A percentile compares a stretch with the other conserved stretches of the same genome.
These are phyloP conservation scores for Termitomyces sp. DNA, from an alignment of 768 basidiomycete species.

Conservation along the genomic window DNA sequence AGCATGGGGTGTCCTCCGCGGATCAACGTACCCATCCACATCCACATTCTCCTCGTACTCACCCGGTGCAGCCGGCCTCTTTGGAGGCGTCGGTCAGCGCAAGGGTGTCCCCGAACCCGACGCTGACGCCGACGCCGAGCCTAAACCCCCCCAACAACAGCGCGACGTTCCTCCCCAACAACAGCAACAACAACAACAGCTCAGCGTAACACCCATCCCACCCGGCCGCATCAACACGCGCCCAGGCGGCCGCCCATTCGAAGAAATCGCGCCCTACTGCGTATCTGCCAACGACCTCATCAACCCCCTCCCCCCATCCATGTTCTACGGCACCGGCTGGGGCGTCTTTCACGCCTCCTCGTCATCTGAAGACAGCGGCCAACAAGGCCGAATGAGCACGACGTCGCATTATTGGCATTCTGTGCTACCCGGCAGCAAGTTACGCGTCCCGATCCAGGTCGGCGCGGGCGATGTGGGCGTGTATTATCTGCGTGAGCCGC, in stretches of 20 bases:
- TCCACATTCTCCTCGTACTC: no score
- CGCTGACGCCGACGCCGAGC: slow-evolving; percentile 27
- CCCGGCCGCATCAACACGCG: slow-evolving; percentile 66
- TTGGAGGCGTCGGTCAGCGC: slow-evolving; percentile 82
- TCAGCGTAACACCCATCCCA: slow-evolving; percentile 56
- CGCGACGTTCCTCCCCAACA: no score
- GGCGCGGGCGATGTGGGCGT: slow-evolving; percentile 92
- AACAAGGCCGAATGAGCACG: slow-evolving; percentile 46
- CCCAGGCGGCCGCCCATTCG: slow-evolving; percentile 56
- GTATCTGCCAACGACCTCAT: slow-evolving; percentile 97
- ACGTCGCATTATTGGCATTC: slow-evolving; percentile 90
- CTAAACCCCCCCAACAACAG: no score
- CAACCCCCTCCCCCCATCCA: slow-evolving; percentile 90
- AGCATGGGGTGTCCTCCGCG: no score
- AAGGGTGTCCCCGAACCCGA: slow-evolving; percentile 65
- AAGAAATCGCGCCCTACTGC: slow-evolving; percentile 90
- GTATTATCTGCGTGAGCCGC: slow-evolving; percentile 85
- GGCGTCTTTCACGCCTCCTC: slow-evolving; percentile 64
- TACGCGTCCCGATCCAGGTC: slow-evolving; percentile 80
- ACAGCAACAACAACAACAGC: slow-evolving; percentile 7
- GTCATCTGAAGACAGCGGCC: no score
- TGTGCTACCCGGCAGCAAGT: slow-evolving; percentile 74
- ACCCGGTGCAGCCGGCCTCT: no score
- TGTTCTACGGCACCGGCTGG: slow-evolving; percentile 97
- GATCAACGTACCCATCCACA: no score